Conservation (phyloP, 2,329 filamentous ascomycete species). For the Neospermospora avenae region DNA sequence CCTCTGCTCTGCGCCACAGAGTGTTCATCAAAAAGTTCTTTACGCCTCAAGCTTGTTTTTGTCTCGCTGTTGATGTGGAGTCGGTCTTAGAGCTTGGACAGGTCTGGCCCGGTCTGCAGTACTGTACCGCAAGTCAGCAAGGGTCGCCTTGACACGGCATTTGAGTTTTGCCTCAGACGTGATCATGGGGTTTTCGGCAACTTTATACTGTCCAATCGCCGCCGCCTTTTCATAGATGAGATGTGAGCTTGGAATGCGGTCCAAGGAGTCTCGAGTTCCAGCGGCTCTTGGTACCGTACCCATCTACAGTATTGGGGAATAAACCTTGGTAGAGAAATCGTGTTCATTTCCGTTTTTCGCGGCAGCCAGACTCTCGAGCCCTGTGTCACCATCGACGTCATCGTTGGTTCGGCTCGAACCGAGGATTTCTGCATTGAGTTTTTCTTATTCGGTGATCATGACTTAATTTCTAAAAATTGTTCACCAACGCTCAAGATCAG, state of each 20-base stretch:
- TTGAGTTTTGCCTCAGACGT: not conserved
- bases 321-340: not conserved
- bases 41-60: no score
- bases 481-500: not conserved
- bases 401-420: no score
- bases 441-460: not conserved
- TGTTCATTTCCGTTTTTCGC: not conserved
- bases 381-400: not conserved
- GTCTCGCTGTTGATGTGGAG: not conserved
- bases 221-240: not conserved
- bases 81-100: not conserved
- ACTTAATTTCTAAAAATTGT: no score
- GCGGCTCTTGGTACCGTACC: not conserved
- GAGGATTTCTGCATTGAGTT: not conserved
- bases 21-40: no score
- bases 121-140: conserved; percentile 1
- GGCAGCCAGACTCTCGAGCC: not conserved
- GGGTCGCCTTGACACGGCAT: not conserved
- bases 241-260: not conserved
- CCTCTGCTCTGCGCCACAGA: no score
- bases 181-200: not conserved
- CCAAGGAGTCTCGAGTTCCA: not conserved
- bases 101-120: not conserved
- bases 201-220: not conserved
- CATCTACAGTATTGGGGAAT: not conserved